Conservation (phyloP, 495 filamentous ascomycete genomes). For the Immersiella caudata region DNA sequence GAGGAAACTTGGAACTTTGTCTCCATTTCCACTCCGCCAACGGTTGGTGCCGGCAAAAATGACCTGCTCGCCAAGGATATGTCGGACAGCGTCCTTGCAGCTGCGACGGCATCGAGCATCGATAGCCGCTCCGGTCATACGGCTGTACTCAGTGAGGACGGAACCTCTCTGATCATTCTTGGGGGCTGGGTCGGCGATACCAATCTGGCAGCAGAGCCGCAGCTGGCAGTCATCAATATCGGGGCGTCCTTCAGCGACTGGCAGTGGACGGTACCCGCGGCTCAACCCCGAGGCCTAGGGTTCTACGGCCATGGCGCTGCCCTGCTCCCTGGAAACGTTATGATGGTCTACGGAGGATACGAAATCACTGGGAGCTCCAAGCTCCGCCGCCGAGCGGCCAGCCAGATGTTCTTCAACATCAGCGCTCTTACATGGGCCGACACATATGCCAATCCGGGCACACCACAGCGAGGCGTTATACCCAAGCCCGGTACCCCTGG, state of each 20-base stretch:
- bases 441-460: slow-evolving; percentile 64
- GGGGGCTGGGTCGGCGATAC: slow-evolving; percentile 92
- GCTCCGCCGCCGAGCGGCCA: slow-evolving; percentile 8
- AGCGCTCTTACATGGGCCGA: slow-evolving; percentile 72
- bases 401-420: slow-evolving; percentile 73
- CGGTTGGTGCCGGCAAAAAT: slow-evolving; percentile 15
- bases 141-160: slow-evolving; percentile 76
- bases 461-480: not conserved
- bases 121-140: slow-evolving; percentile 88
- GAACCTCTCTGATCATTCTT: slow-evolving; percentile 70
- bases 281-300: slow-evolving; percentile 54
- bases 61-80: slow-evolving; percentile 17
- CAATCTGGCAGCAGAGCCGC: slow-evolving; percentile 71
- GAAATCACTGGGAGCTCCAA: slow-evolving; percentile 49
- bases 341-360: slow-evolving; percentile 89
- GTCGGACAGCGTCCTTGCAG: not conserved
- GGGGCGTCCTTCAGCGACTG: slow-evolving; percentile 73
- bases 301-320: slow-evolving; percentile 84
- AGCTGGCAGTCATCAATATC: slow-evolving; percentile 74
- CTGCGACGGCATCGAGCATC: slow-evolving; percentile 34
- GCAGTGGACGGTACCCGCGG: slow-evolving; percentile 70
- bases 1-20: slow-evolving; percentile 86
- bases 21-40: slow-evolving; percentile 54
- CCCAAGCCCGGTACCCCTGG: not conserved
- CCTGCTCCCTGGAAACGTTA: slow-evolving; percentile 81